A percentile compares a stretch with the other conserved stretches of the same genome.
These are phyloP conservation scores for Daldinia eschscholtzii DNA, from an alignment of 2,329 filamentous ascomycete species.

Conservation along the genomic window DNA sequence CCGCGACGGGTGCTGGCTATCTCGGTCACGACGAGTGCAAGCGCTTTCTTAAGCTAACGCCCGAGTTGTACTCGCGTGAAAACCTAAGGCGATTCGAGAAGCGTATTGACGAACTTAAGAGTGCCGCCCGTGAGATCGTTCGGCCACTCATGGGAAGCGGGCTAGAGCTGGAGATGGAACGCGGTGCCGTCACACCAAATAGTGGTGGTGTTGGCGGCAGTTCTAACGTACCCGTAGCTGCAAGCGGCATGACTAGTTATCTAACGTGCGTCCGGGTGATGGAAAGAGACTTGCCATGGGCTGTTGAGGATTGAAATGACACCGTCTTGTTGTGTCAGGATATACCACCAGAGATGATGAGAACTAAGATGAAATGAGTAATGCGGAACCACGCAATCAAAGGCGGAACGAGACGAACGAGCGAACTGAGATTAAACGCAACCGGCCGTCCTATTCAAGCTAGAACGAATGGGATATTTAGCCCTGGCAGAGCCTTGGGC, in stretches of 20 bases:
- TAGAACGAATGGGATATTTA: slow-evolving; percentile 13
- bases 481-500: neutral
- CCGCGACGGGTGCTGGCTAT: slow-evolving; percentile 71
- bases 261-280: slow-evolving; percentile 52
- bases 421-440: neutral
- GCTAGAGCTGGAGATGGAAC: slow-evolving; percentile 80
- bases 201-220: slow-evolving; percentile 59
- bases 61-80: slow-evolving; percentile 87
- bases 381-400: slow-evolving; percentile 21
- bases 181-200: slow-evolving; percentile 55
- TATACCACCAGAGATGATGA: slow-evolving; percentile 6
- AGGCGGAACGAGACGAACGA: slow-evolving; percentile 13
- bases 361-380: slow-evolving; percentile 27
- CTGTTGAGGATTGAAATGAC: slow-evolving; percentile 45
- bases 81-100: slow-evolving; percentile 87
- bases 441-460: slow-evolving; percentile 13
- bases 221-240: slow-evolving; percentile 41
- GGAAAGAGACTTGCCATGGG: slow-evolving; percentile 53
- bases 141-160: slow-evolving; percentile 87
- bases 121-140: slow-evolving; percentile 83
- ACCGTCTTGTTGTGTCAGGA: neutral
- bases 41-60: slow-evolving; percentile 84
- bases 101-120: slow-evolving; percentile 88
- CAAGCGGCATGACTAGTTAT: slow-evolving; percentile 49
- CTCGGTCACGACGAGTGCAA: slow-evolving; percentile 90